Conservation (phyloP, 2,329 filamentous ascomycete species). For the Alternaria angustiovoidea region DNA sequence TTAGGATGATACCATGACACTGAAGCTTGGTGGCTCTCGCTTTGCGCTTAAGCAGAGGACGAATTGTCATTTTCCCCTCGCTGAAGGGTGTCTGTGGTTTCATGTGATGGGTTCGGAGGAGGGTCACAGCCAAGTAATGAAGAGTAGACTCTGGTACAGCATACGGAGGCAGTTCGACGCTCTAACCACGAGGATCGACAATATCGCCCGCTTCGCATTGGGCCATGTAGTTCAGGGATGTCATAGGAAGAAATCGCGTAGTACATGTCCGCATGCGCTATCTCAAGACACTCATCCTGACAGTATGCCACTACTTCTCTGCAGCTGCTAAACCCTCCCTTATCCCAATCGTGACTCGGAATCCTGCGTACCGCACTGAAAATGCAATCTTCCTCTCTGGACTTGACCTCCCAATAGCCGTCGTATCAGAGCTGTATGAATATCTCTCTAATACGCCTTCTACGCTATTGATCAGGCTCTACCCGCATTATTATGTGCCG, state of each 20-base stretch:
- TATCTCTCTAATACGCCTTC: conserved; percentile 2
- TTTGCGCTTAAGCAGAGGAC: too few species aligned
- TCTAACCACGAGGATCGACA: conserved; percentile 7
- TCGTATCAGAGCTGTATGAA: conserved; percentile 15
- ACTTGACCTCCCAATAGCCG: conserved; percentile 7
- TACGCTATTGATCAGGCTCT: conserved; percentile 8
- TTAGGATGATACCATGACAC: too few species aligned
- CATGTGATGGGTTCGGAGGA: too few species aligned
- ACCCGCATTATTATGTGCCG: neutral
- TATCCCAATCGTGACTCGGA: conserved; percentile 9
- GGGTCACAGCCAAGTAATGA: too few species aligned
- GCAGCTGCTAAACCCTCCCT: neutral
- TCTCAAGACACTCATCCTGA: neutral
- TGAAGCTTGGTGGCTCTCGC: too few species aligned
- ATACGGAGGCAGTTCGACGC: too few species aligned
- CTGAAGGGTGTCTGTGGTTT: too few species aligned
- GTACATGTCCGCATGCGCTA: conserved; percentile 6
- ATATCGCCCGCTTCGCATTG: conserved; percentile 13
- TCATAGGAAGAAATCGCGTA: neutral
- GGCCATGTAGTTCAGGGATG: neutral
- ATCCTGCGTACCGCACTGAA: neutral
- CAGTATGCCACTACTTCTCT: neutral
- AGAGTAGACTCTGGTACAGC: too few species aligned
- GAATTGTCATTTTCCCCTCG: too few species aligned
- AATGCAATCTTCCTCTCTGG: neutral